Evolutionary conservation across 257 asterid species (phyloP).

Genomic region (Solanum appendiculatum): DNA sequence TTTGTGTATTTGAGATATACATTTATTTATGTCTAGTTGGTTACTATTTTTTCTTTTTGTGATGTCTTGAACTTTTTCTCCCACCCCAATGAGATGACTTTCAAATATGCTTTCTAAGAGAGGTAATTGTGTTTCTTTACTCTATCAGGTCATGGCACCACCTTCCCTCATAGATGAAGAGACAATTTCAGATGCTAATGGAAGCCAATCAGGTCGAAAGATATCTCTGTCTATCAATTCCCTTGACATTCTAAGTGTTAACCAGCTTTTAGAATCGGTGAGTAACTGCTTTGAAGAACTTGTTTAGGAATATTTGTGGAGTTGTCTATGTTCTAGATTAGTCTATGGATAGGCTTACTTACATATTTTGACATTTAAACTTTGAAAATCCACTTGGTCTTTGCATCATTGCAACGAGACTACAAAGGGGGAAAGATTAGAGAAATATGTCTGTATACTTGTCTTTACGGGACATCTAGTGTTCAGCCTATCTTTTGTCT

Average conservation of each 20-base stretch:
- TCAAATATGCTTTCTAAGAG: neutral
- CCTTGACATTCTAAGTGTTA: conserved; percentile 31
- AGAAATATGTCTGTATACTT: neutral
- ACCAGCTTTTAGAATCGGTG: conserved; percentile 46
- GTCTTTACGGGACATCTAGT: neutral
- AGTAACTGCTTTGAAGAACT: conserved; percentile 6
- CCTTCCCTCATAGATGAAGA: conserved; percentile 27
- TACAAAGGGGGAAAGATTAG: neutral
- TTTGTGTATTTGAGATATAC: neutral
- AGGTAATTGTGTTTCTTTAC: neutral
- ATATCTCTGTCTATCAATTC: conserved; percentile 32
- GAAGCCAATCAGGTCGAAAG: conserved; percentile 40
- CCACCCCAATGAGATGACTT: neutral
- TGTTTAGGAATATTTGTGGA: neutral
- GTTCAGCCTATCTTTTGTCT: neutral
- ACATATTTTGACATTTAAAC: neutral
- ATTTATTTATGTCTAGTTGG: neutral
- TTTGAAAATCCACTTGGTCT: neutral
- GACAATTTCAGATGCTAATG: conserved; percentile 23
- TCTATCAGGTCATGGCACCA: conserved; percentile 24
- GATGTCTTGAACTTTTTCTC: neutral
- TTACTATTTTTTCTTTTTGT: neutral
- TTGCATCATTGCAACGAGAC: neutral
- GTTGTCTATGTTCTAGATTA: neutral
- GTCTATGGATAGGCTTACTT: neutral